Conservation (phyloP, 2,329 filamentous ascomycete species). For the Fragosphaeria purpurea region DNA sequence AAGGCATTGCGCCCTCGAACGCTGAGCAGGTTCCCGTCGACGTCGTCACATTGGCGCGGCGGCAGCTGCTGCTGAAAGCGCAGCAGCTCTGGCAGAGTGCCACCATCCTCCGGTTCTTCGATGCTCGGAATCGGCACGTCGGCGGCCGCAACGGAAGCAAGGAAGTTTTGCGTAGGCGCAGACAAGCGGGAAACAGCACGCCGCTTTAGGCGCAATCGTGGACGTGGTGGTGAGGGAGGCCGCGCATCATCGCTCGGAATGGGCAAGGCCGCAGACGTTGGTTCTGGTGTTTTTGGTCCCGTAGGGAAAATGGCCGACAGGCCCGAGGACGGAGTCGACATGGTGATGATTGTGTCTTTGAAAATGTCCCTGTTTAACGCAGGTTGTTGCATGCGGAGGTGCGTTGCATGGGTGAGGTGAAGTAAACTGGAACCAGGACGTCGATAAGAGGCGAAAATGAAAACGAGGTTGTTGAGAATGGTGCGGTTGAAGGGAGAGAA, state of each 20-base stretch:
- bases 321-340: conserved; percentile 37
- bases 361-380: neutral
- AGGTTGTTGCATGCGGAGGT: neutral
- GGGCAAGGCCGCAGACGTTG: conserved; percentile 20
- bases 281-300: conserved; percentile 44
- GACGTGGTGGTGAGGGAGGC: conserved; percentile 40
- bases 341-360: conserved; percentile 13
- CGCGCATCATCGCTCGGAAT: conserved; percentile 19
- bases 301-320: conserved; percentile 33
- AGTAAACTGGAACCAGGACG: neutral
- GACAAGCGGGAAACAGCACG: conserved; percentile 39
- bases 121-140: conserved; percentile 57
- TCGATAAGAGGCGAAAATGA: no score
- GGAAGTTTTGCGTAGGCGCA: conserved; percentile 54
- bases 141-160: conserved; percentile 56
- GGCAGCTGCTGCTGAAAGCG: neutral
- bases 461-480: no score
- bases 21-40: conserved; percentile 17
- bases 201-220: conserved; percentile 45
- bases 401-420: conserved; percentile 3
- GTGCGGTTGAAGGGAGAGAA: neutral
- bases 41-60: conserved; percentile 10
- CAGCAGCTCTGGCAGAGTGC: conserved; percentile 3
- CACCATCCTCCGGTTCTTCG: conserved; percentile 39
- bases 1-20: conserved; percentile 30